Conservation (phyloP, 176 grass and related monocot genomes). For the Elymus sibiricus region DNA sequence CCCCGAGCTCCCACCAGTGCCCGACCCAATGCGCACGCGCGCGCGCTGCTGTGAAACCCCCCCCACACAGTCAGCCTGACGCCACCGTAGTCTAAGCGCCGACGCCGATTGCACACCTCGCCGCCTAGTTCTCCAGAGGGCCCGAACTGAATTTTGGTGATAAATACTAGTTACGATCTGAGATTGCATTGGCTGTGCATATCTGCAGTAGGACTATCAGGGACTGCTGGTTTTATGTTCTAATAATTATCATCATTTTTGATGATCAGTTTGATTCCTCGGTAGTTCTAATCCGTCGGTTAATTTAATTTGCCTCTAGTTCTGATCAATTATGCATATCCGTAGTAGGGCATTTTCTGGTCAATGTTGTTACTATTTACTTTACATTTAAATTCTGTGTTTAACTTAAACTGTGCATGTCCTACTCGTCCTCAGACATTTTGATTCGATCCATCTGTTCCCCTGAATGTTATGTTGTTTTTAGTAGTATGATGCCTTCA, state of each 20-base stretch:
- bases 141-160: background rate
- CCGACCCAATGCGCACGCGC: background rate
- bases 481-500: conserved; percentile 30
- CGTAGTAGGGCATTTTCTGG: too few species aligned
- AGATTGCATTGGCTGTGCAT: background rate
- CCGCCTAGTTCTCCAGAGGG: too few species aligned
- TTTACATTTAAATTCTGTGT: background rate
- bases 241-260: too few species aligned
- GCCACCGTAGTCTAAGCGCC: background rate
- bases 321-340: too few species aligned
- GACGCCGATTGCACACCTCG: background rate
- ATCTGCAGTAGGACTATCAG: background rate
- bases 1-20: background rate
- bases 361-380: too few species aligned
- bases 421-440: background rate
- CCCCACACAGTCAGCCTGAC: background rate
- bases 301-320: background rate
- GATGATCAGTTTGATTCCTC: background rate
- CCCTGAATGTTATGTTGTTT: conserved; percentile 29
- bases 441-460: background rate
- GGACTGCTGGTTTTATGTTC: background rate
- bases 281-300: background rate
- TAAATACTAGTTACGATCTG: background rate
- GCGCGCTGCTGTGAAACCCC: background rate
- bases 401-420: background rate